Conservation (phyloP, 768 basidiomycete genomes). For the Rhodotorula taiwanensis region DNA sequence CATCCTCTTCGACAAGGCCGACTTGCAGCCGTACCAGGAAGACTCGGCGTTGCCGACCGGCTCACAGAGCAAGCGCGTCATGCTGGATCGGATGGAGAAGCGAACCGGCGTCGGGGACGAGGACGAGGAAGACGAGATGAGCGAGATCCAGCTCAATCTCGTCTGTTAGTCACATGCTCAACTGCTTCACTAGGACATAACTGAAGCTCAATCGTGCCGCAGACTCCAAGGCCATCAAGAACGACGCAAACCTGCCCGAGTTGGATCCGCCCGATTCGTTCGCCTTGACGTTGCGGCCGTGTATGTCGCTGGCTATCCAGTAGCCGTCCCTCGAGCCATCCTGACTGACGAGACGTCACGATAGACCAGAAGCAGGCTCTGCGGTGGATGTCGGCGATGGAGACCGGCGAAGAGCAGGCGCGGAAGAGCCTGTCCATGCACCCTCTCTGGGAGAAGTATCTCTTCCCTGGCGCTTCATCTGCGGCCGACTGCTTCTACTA, state of each 20-base stretch:
- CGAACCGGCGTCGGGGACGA: slow-evolving; percentile 48
- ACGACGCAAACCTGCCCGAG: slow-evolving; percentile 66
- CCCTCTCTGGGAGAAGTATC: slow-evolving; percentile 88
- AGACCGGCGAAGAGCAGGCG: slow-evolving; percentile 63
- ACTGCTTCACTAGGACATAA: too few species aligned
- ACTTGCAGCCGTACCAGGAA: slow-evolving; percentile 56
- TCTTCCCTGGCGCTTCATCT: background rate
- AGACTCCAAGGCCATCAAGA: slow-evolving; percentile 64
- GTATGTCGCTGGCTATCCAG: slow-evolving; percentile 1
- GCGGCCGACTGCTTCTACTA: slow-evolving; percentile 82
- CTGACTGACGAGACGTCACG: background rate
- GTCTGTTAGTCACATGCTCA: slow-evolving; percentile 57
- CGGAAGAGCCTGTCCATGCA: slow-evolving; percentile 73
- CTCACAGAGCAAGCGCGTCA: slow-evolving; percentile 42
- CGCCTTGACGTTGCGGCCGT: slow-evolving; percentile 42
- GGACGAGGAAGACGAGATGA: slow-evolving; percentile 67
- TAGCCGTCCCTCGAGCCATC: background rate
- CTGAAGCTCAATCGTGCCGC: background rate
- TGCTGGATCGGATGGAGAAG: slow-evolving; percentile 46
- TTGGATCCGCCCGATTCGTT: slow-evolving; percentile 78
- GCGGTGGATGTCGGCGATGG: slow-evolving; percentile 85
- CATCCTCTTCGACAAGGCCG: slow-evolving; percentile 64
- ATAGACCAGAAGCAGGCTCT: slow-evolving; percentile 91
- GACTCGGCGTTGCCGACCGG: slow-evolving; percentile 44
- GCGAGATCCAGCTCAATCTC: slow-evolving; percentile 67